Evolutionary conservation across 2,329 filamentous ascomycete genomes (phyloP), one percentile per base, ranked within the genome.

Genomic region (Fusarium scirpi): DNA sequence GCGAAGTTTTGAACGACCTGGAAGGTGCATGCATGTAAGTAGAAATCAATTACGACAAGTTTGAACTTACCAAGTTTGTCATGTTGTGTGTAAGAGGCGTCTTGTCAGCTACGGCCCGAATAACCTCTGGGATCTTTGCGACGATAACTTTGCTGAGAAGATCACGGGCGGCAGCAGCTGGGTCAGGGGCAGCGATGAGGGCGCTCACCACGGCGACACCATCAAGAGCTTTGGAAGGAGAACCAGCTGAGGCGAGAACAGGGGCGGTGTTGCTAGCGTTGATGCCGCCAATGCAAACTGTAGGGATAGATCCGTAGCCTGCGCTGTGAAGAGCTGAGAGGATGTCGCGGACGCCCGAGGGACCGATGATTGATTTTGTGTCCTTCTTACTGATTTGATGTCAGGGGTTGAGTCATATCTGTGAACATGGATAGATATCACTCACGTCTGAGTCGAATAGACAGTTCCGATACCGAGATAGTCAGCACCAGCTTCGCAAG

Each of bases 401-500:
- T 58, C 30, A 49, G 41, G 41, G 53, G 48, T 65, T 30, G 58
- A 55, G 27, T 49, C 34, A 27, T 27, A 15, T 15, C 16, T 29
- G 20, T 16, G 9, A n/a, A 25, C 5, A 11, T 27, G 27, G 11
- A 29, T 11, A 45, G 30, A 29, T 38, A 25, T 41, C 18, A 81
- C 85, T 79, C 82, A 92, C 87, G 94, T 97, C 51, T 89, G 80
- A 1, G 95, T 98, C 18, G 94, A 89, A 81, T 92, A 98, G 69
- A 98, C 89, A 2, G 95, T 96, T 27, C 96, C 95, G 49, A 98
- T 90, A 20, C 95, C 96, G 7, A 98, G 85, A 80, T 98, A 98
- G 79, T 96, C 90, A 29, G 94, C 94, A n/a, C 94, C 94, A 53
- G 87, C 87, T 53, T 87, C 82, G 62, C 92, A 91, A 1, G 94